Evolutionary conservation across 768 basidiomycete genomes (phyloP).

Genomic region (Grammothele lineata): DNA sequence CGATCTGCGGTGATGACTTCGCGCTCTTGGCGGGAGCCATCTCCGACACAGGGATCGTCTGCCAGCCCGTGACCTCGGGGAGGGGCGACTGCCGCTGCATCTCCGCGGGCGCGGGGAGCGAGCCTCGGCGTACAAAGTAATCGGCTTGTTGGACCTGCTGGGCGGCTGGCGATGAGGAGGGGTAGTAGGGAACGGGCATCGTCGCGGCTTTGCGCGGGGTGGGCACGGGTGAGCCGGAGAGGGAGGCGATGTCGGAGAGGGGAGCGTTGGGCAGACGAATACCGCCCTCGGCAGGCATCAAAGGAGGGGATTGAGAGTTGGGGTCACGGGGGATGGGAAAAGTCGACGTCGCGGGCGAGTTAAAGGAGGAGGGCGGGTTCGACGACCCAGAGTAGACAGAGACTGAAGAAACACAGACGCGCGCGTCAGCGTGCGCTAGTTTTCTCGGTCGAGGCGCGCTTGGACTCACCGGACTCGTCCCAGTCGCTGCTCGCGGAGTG

Average conservation of each 20-base stretch:
- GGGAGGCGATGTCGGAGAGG: conserved; percentile 62
- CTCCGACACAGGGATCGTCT: conserved; percentile 27
- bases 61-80: conserved; percentile 35
- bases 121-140: conserved; percentile 23
- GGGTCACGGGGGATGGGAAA: conserved; percentile 57
- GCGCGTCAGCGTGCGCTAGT: conserved; percentile 24
- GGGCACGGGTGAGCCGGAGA: conserved; percentile 21
- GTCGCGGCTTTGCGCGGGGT: conserved; percentile 27
- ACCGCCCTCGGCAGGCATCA: conserved; percentile 41
- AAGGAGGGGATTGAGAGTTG: conserved; percentile 31
- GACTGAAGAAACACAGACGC: conserved; percentile 22
- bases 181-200: conserved; percentile 23
- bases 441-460: background rate
- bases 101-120: conserved; percentile 17
- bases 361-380: conserved; percentile 58
- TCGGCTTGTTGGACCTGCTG: conserved; percentile 19
- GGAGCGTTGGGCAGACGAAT: conserved; percentile 76
- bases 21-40: conserved; percentile 19
- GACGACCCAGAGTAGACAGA: conserved; percentile 52
- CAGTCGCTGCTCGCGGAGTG: conserved; percentile 70
- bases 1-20: conserved; percentile 18
- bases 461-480: conserved; percentile 71
- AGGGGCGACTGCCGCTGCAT: conserved; percentile 17
- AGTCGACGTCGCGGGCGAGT: conserved; percentile 55
- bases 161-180: conserved; percentile 7